Evolutionary conservation across 2,329 filamentous ascomycete species (phyloP).

Genomic region (Bipolaris bicolor): DNA sequence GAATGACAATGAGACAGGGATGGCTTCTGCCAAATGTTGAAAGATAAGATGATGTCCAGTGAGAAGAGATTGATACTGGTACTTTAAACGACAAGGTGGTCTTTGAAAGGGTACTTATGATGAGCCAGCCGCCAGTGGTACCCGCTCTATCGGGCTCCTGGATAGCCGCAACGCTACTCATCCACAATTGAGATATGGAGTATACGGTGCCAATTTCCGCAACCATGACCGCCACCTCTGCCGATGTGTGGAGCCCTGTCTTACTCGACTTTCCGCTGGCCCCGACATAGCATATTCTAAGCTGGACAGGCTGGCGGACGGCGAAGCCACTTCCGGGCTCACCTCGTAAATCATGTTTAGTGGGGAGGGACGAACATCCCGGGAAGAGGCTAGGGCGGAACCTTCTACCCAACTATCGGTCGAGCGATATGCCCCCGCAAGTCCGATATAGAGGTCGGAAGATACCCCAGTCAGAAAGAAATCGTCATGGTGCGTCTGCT

Average conservation of each 20-base stretch:
- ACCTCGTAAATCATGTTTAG: conserved; percentile 14
- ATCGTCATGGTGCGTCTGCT: conserved; percentile 15
- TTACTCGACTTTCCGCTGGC: conserved; percentile 13
- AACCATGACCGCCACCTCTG: conserved; percentile 10
- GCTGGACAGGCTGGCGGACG: conserved; percentile 6
- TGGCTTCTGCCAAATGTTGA: neutral
- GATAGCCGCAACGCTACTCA: conserved; percentile 11
- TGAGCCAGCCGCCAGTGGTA: conserved; percentile 2
- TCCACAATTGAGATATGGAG: conserved; percentile 15
- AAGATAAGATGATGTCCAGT: conserved; percentile 5
- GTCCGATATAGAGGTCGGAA: conserved; percentile 11
- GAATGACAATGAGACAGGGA: neutral
- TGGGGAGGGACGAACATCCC: conserved; percentile 10
- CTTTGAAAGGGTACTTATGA: conserved; percentile 23
- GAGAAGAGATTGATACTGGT: conserved; percentile 19
- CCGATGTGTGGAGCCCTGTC: conserved; percentile 10
- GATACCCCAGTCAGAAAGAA: conserved; percentile 1
- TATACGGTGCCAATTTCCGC: conserved; percentile 19
- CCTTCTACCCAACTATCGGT: conserved; percentile 17
- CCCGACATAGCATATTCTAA: conserved; percentile 11
- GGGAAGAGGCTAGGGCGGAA: conserved; percentile 15
- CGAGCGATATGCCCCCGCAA: conserved; percentile 6
- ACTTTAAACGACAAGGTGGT: conserved; percentile 7
- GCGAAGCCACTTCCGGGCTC: conserved; percentile 13
- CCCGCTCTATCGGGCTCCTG: conserved; percentile 11